Evolutionary conservation across 1,284 basidiomycete genomes (phyloP), one percentile per base, ranked within the genome.

Genomic region (Coniophora puteana): DNA sequence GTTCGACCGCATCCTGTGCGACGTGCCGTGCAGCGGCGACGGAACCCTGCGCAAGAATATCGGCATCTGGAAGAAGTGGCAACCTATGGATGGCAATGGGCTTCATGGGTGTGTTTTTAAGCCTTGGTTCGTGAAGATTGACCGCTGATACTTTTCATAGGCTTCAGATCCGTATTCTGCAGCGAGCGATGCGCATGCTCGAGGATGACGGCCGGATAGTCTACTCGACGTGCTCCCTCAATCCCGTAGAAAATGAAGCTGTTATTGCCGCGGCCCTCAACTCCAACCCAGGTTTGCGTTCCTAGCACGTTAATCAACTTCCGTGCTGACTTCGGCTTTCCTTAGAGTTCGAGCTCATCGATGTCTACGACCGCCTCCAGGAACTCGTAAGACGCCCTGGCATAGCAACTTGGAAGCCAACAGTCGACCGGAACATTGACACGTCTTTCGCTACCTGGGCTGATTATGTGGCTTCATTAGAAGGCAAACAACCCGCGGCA

Each of bases 21-120:
- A 99, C 61, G 96, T 99, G 3, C 96, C 96, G 4, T 98, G 96
- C 64, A 93, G 89, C 52, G 96, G 96, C 8, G 96, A 99, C 62
- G 96, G 94, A 0, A 99, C 96, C 1, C 65, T 98, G 48, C 71
- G 96, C 47, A 99, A 99, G 72, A 99, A 99, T 62, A 62, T 89
- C 14, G 89, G 86, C 2, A 96, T 99, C 44, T 99, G 96, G 96
- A 89, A 87, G 60, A 78, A 80, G 41, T 99, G 95, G 94, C 80
- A 80, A 24, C 79, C 85, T 4, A 79, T 81, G 60, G 93, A 96
- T 61, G 95, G 89, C 10, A 93, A 95, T 58, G 90, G 91, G 7
- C 63, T 99, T 45, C 95, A 98, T 62, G 65, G 76, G 91, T 93
- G 54, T 36, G 79, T 69, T 36, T 25, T 29, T 11, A 16, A 21